Percentiles rank a stretch among this genome's conserved stretches.
These are phyloP conservation scores for Penicillium sp. DNA, from an alignment of 2,329 filamentous ascomycete genomes.

Conservation along the genomic window DNA sequence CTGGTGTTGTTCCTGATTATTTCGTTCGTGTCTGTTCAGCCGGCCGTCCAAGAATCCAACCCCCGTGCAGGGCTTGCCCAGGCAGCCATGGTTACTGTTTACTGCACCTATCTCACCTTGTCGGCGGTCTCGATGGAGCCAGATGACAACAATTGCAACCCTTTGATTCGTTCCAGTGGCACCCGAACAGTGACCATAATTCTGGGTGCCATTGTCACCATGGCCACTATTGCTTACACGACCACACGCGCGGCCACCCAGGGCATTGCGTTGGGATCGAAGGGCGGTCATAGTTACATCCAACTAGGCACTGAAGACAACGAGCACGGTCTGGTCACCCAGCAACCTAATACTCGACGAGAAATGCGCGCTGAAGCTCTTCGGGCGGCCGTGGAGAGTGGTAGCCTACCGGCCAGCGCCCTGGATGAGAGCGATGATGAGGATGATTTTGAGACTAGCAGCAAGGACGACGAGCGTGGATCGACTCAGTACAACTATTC, in stretches of 20 bases:
- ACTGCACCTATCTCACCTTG: conserved; percentile 98
- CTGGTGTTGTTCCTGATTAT: conserved; percentile 74
- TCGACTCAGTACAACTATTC: conserved; percentile 94
- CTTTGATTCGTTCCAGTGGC: conserved; percentile 73
- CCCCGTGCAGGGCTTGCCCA: conserved; percentile 93
- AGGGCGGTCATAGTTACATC: conserved; percentile 50
- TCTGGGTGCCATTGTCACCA: conserved; percentile 88
- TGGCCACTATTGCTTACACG: conserved; percentile 95
- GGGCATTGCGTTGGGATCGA: conserved; percentile 54
- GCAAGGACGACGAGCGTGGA: conserved; percentile 79
- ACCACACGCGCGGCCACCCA: conserved; percentile 94
- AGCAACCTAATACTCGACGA: conserved; percentile 71
- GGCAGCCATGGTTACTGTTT: conserved; percentile 91
- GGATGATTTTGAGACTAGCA: conserved; percentile 56
- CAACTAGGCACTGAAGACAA: conserved; percentile 61
- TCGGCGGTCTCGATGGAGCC: conserved; percentile 98
- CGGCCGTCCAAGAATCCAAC: conserved; percentile 83
- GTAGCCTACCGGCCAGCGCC: conserved; percentile 84
- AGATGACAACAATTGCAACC: conserved; percentile 90
- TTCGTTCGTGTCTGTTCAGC: conserved; percentile 81
- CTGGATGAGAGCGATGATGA: conserved; percentile 66
- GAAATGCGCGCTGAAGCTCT: conserved; percentile 92
- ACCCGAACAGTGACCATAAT: conserved; percentile 87
- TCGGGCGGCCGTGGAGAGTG: conserved; percentile 84
- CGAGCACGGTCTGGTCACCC: conserved; percentile 81